Evolutionary conservation across 257 asterid genomes (phyloP), one percentile per base, ranked within the genome.

Genomic region (Marsdenia floribunda): DNA sequence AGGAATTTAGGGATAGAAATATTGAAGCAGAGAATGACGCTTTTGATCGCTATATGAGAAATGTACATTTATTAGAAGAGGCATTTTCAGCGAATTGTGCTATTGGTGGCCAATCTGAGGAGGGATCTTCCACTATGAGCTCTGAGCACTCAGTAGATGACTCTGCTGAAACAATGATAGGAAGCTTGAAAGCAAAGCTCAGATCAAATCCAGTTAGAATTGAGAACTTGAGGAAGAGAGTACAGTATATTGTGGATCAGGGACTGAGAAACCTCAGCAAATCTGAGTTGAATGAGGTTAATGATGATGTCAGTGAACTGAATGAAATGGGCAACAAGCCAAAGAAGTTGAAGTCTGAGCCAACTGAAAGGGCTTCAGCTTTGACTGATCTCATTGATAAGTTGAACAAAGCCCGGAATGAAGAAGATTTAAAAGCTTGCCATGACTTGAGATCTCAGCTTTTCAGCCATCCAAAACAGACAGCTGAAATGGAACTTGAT

Each of bases 31-130:
- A 95, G 85, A 84, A 83, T 73, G 97, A 90, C 79, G 90, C 94
- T 68, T 92, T 95, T 77, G 94, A 92, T 82, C 90, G 90, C 44
- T 95, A 95, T 89, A 72, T 87, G 86, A 87, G 83, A 79, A 92
- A 92, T 73, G 89, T 89, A 10, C 70, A 76, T 75, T 82, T 95
- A 50, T 71, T 95, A 57, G 98, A 89, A 86, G 96, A 95, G 85
- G 90, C 89, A 11, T 95, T 95, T 64, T 74, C 73, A 58, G 89
- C 87, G 63, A 82, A 79, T 75, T 79, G 90, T 59, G 75, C 81
- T 3, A 49, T 70, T 6, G 89, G 81, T 70, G 88, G 78, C 77
- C 80, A 83, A 71, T 72, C 53, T 67, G 82, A 82, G 63, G 87
- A 82, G 38, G 85, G 74, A 75, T 68, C 85, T 37, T 75, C 87